These are phyloP conservation scores for Paraphoma sp. DNA, from an alignment of 2,329 filamentous ascomycete genomes.

Conservation along the genomic window DNA sequence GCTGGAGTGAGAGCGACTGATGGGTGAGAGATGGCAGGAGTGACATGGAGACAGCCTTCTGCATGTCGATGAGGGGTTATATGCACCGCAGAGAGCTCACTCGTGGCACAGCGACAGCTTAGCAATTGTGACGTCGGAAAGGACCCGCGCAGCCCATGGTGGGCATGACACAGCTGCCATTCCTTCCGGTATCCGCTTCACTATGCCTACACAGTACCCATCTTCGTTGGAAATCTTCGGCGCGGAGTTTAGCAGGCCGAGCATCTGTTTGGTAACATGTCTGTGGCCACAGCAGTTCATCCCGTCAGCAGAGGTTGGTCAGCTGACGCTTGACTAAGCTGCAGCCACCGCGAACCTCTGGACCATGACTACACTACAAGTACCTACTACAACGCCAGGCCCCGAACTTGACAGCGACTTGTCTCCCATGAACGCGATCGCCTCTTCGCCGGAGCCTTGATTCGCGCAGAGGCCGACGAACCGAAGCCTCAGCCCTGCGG, in stretches of 20 bases:
- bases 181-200: neutral
- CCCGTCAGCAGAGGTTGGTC: too few relatives aligned
- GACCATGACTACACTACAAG: too few relatives aligned
- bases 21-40: constrained; percentile 20
- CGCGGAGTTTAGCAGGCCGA: neutral
- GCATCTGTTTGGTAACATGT: neutral
- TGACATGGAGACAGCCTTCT: constrained; percentile 24
- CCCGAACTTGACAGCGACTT: too few relatives aligned
- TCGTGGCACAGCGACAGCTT: neutral
- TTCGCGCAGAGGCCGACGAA: neutral
- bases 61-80: constrained; percentile 32
- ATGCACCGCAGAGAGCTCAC: constrained; percentile 7
- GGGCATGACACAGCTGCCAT: neutral
- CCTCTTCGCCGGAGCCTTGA: too few relatives aligned
- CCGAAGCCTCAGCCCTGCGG: neutral
- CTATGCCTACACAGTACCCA: too few relatives aligned
- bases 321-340: too few relatives aligned
- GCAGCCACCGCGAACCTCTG: too few relatives aligned
- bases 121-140: constrained; percentile 5
- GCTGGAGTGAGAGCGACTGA: constrained; percentile 21
- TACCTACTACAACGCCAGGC: too few relatives aligned
- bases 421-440: too few relatives aligned
- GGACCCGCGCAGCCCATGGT: neutral
- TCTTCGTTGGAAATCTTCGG: neutral
- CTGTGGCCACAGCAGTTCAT: too few relatives aligned